Percentiles rank a stretch among this genome's conserved stretches.
Evolutionary conservation across 805 yeast species (phyloP).

Genomic region (Myxozyma nipponensis): DNA sequence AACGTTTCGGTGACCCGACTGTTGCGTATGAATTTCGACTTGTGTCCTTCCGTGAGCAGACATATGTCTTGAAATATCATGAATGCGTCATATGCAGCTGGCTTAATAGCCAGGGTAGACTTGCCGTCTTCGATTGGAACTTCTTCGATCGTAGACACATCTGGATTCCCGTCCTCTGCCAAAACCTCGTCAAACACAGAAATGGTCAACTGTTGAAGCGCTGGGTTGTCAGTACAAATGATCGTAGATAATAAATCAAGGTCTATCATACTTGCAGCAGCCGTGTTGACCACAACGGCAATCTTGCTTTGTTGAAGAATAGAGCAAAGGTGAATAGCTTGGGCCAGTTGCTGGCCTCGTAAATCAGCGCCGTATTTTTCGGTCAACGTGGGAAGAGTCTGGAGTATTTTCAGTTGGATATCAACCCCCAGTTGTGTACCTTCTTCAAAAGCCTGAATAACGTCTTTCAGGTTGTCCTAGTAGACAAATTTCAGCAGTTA

Average conservation of each 20-base stretch:
- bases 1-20: constrained; percentile 56
- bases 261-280: constrained; percentile 58
- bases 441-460: constrained; percentile 66
- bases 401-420: constrained; percentile 80
- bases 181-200: constrained; percentile 67
- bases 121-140: constrained; percentile 31
- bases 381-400: constrained; percentile 70
- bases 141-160: constrained; percentile 18
- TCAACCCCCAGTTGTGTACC: constrained; percentile 75
- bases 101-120: constrained; percentile 20
- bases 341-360: constrained; percentile 52
- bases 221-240: neutral
- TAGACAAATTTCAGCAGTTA: neutral
- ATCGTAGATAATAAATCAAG: neutral
- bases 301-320: constrained; percentile 66
- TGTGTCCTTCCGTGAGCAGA: constrained; percentile 55
- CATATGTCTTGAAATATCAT: constrained; percentile 71
- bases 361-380: constrained; percentile 58
- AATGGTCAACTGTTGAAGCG: constrained; percentile 78
- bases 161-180: constrained; percentile 8
- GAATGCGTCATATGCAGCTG: constrained; percentile 64
- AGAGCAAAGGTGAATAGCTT: constrained; percentile 64
- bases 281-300: constrained; percentile 80
- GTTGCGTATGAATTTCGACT: constrained; percentile 52
- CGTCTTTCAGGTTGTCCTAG: constrained; percentile 39